These are phyloP conservation scores for Stentor roeselii DNA, from an alignment of 73 alveolate species.

Conservation along the genomic window DNA sequence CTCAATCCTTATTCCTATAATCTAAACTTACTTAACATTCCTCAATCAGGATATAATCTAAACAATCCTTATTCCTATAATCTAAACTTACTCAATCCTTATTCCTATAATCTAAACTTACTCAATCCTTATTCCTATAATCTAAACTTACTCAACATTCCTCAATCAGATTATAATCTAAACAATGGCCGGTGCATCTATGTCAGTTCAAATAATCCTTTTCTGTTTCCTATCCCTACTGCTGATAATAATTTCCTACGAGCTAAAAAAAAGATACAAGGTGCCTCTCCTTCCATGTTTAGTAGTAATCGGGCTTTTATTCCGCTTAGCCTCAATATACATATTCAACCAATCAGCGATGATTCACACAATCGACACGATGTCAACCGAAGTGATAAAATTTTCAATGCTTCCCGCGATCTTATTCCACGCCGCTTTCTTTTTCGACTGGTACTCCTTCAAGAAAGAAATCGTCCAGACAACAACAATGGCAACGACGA, in stretches of 20 bases:
- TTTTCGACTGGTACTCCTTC: slow-evolving; percentile 20
- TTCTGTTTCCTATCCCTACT: background rate
- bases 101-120: too few species aligned
- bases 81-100: too few species aligned
- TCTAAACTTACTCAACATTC: too few species aligned
- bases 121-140: too few species aligned
- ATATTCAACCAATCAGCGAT: background rate
- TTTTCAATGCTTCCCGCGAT: slow-evolving; percentile 16
- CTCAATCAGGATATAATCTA: too few species aligned
- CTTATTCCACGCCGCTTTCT: slow-evolving; percentile 28
- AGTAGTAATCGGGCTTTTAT: background rate
- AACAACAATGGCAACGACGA: slow-evolving; percentile 17
- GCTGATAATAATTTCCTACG: background rate
- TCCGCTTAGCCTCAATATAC: background rate
- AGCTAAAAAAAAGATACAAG: background rate
- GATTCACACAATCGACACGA: background rate
- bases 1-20: too few species aligned
- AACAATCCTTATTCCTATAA: too few species aligned
- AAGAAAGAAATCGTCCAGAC: background rate
- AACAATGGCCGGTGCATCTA: background rate
- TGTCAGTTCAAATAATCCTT: background rate
- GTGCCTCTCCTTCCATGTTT: slow-evolving; percentile 16
- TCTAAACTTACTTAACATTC: too few species aligned
- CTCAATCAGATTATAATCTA: too few species aligned
- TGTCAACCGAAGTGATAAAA: background rate